phyloP scores from a whole-genome alignment of 257 asterid species.

The Thymus quinquecostatus region DNA sequence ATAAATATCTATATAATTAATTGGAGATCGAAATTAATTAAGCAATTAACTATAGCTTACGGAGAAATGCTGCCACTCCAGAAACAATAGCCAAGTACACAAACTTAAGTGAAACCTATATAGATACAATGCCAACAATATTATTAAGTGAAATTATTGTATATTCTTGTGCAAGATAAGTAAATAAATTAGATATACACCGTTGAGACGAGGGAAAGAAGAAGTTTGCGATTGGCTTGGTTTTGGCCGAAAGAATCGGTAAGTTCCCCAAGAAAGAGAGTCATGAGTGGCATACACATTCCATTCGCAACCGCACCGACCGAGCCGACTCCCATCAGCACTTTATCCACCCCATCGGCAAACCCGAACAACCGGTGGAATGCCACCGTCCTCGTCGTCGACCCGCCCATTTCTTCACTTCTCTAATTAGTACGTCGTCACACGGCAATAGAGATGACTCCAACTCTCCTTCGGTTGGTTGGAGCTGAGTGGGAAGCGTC shows the following conservation, averaged over 20 bases:
- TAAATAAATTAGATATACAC: conserved; percentile 25
- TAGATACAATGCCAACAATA: no score
- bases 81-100: conserved; percentile 55
- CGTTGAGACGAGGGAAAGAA: conserved; percentile 49
- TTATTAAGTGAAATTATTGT: no score
- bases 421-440: no score
- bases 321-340: conserved; percentile 50
- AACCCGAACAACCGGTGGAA: conserved; percentile 53
- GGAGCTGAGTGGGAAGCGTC: no score
- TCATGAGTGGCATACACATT: conserved; percentile 42
- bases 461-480: no score
- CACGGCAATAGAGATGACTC: no score
- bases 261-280: conserved; percentile 49
- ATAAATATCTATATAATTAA: no score
- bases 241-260: conserved; percentile 54
- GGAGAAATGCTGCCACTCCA: conserved; percentile 59
- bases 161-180: no score
- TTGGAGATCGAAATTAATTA: no score
- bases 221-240: conserved; percentile 28
- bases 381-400: conserved; percentile 32
- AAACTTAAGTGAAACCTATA: conserved; percentile 30
- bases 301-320: conserved; percentile 55
- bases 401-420: no score
- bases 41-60: conserved; percentile 34
- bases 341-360: conserved; percentile 48